Evolutionary conservation across 495 filamentous ascomycete genomes (phyloP), one percentile per base, ranked within the genome.

Genomic region (Ramalina peruviana): DNA sequence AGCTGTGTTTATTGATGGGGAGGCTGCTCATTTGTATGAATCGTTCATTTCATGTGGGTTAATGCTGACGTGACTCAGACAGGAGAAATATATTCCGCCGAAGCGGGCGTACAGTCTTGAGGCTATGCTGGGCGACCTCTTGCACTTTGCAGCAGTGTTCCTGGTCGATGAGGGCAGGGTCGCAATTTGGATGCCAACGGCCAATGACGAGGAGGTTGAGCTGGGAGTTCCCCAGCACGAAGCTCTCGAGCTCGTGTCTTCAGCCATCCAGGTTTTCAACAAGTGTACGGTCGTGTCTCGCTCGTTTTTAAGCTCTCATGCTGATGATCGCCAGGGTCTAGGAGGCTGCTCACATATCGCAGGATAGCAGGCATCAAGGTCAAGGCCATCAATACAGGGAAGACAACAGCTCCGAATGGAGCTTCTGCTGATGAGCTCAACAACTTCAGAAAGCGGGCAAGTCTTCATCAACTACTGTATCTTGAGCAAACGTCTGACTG

Each of bases 181-280:
- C 2, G 83, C 79, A 9, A 88, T 99, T 71, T 99, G 92, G 92
- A 96, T 97, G 88, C 92, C 92, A 0, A 94, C 88, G 1, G 79
- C 86, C 1, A 90, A 86, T 60, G 87, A 92, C 46, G 76, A 81
- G 48, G 74, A 75, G 25, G 70, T 76, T 10, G 83, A 88, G 57
- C 74, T 95, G 7, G 69, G 76, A 0, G 74, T 93, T 15, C 92
- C 92, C 2, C 75, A 70, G 46, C 86, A 96, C 62, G 81, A 82
- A 5, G 76, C 78, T 42, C 62, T 99, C 20, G 75, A 86, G 60
- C 61, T 92, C n/a, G 69, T 88, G 27, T 79, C 73, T 46, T 78
- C 89, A 26, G 93, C 86, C 58, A 80, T 83, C 36, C 92, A 98
- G 62, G 61, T 72, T 3, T 99, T 99, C 54, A 85, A 82, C 56